Base-by-base conservation (phyloP, 768 basidiomycete species). In the Lactarius quietus region DNA sequence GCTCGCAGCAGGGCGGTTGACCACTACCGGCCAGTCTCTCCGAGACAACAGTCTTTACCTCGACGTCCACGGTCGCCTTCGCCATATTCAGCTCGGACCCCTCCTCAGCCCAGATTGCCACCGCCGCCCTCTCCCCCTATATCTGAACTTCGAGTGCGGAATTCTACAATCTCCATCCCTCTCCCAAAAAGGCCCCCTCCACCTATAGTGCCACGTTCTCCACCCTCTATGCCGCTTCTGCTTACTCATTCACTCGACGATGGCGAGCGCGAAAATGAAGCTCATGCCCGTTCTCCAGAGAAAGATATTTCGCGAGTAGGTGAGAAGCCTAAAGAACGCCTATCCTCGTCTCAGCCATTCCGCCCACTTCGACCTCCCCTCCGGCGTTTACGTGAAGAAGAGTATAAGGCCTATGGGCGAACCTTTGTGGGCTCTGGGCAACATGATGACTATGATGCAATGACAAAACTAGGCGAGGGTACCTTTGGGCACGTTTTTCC, bases 401-500 rank as follows among this genome's bases (percentile, higher is more conserved):
- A 94, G 70, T 74, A 81, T 67, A 78, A 80, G 53, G 86, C 84
- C 0, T 93, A 91, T 73, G 87, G 89, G 38, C 81, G 84, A 62
- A 75, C 74, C 18, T 91, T 94, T 71, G 76, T 78, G 41, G 88
- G 93, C 6, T 88, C 88, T 75, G 89, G 90, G 10, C 73, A 79
- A 62, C 84, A 95, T 68, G 77, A 77, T 18, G 91, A 92, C 68
- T 98, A 97, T 74, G 85, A 88, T 62, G 80, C 87, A 17, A 88
- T 89, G 48, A 89, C 87, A 3, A 97, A 98, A 76, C 78, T 98
- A 18, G 96, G 96, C 41, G 96, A 98, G 75, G 96, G 96, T 5
- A 98, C 96, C 31, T 98, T 98, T 75, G 96, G 95, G 90, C 52
- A 33, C 28, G 63, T 29, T 60, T 64, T 59, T 68, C 54, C 59